phyloP scores from a whole-genome alignment of 768 basidiomycete species.

The Suillus variegatus region DNA sequence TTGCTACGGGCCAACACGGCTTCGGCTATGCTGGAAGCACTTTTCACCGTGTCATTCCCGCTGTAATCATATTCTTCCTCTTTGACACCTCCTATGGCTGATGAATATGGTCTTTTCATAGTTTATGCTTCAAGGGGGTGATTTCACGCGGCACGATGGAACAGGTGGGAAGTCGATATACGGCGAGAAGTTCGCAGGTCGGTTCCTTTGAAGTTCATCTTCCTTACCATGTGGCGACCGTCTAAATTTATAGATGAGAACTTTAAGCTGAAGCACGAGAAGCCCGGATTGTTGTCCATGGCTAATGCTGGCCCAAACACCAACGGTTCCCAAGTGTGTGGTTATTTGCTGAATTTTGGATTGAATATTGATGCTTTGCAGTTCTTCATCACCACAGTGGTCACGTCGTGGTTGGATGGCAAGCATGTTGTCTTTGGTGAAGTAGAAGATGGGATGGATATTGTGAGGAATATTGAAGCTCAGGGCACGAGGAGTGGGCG shows the following conservation, averaged over 20 bases:
- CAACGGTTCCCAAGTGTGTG: conserved; percentile 72
- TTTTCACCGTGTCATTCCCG: conserved; percentile 77
- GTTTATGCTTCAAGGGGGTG: conserved; percentile 90
- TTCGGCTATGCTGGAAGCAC: conserved; percentile 70
- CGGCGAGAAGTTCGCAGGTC: conserved; percentile 37
- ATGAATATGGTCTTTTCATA: conserved; percentile 16
- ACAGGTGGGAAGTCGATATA: conserved; percentile 89
- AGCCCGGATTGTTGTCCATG: conserved; percentile 75
- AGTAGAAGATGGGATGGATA: conserved; percentile 43
- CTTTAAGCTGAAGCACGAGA: conserved; percentile 63
- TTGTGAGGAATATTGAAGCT: conserved; percentile 43
- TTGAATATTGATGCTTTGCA: conserved; percentile 19
- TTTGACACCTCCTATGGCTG: background rate
- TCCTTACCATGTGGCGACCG: background rate
- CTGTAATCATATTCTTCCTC: conserved; percentile 33
- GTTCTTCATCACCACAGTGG: conserved; percentile 79
- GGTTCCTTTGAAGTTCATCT: background rate
- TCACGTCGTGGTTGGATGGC: conserved; percentile 60
- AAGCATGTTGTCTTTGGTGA: conserved; percentile 52
- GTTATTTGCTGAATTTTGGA: background rate
- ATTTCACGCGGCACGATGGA: conserved; percentile 75
- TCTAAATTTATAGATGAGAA: conserved; percentile 55
- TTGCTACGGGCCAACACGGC: conserved; percentile 65
- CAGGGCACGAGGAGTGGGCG: conserved; percentile 28
- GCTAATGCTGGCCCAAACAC: conserved; percentile 86